Evolutionary conservation across 2,329 filamentous ascomycete genomes (phyloP).

Genomic region (Talaromyces sp.): DNA sequence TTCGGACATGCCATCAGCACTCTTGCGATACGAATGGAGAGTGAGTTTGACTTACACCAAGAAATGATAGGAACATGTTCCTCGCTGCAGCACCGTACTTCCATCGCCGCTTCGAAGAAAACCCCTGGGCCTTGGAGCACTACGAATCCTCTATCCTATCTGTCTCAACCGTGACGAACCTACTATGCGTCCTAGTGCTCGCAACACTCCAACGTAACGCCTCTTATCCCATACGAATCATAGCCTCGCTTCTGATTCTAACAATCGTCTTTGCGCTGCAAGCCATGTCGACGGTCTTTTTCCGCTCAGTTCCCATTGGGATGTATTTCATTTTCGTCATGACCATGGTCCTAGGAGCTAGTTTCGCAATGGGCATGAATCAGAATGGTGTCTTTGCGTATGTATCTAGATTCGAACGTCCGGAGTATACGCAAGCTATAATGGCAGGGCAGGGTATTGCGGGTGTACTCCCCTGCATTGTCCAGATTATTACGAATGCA

Average conservation of each 20-base stretch:
- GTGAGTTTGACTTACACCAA: neutral
- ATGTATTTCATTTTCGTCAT: constrained; percentile 80
- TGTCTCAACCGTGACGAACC: constrained; percentile 79
- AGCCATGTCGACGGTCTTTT: constrained; percentile 71
- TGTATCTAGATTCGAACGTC: constrained; percentile 76
- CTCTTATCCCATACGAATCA: constrained; percentile 85
- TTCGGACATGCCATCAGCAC: neutral
- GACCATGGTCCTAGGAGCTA: constrained; percentile 73
- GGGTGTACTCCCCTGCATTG: constrained; percentile 81
- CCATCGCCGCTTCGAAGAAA: constrained; percentile 70
- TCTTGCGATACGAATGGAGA: too few relatives aligned
- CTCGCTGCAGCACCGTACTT: constrained; percentile 93
- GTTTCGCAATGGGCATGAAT: constrained; percentile 76
- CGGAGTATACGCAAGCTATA: constrained; percentile 91
- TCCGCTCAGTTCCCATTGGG: constrained; percentile 59
- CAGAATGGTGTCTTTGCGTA: constrained; percentile 96
- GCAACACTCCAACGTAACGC: constrained; percentile 76
- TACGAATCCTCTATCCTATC: constrained; percentile 89
- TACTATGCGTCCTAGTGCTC: constrained; percentile 71
- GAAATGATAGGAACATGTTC: constrained; percentile 84
- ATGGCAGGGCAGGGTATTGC: constrained; percentile 94
- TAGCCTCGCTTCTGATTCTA: constrained; percentile 71
- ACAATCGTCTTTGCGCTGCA: constrained; percentile 72
- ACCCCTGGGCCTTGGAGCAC: constrained; percentile 69
- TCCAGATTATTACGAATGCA: constrained; percentile 81